Percentiles rank a stretch among this genome's conserved stretches.
Conservation (phyloP, 352 stramenopile genomes). For the Globisporangium yorkense region DNA sequence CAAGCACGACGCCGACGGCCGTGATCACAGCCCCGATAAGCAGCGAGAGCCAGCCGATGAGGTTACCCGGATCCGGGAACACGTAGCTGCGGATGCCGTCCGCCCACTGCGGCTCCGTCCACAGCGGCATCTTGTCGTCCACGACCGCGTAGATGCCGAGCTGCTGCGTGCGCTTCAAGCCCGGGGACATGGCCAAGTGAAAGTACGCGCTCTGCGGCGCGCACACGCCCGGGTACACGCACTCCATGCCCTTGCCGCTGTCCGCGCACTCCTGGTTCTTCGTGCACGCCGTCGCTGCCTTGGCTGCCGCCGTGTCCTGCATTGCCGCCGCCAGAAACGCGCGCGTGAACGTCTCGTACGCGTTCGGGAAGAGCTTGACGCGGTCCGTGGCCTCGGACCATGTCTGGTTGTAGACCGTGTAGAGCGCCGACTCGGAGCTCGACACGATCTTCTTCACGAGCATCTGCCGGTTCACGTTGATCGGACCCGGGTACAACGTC, state of each 20-base stretch:
- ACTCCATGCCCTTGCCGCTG: constrained; percentile 54
- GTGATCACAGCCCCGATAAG: constrained; percentile 41
- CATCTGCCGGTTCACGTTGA: constrained; percentile 42
- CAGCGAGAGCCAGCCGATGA: constrained; percentile 71
- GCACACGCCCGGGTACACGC: constrained; percentile 73
- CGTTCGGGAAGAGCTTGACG: constrained; percentile 71
- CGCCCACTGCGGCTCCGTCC: constrained; percentile 68
- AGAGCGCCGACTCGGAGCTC: constrained; percentile 22
- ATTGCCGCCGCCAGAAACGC: constrained; percentile 62
- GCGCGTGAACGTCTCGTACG: constrained; percentile 75
- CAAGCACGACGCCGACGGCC: constrained; percentile 27
- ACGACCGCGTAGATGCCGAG: constrained; percentile 50
- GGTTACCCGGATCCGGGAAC: constrained; percentile 68
- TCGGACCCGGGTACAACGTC: constrained; percentile 51
- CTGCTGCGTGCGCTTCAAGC: constrained; percentile 41
- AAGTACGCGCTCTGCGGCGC: constrained; percentile 51
- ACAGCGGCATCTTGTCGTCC: constrained; percentile 67
- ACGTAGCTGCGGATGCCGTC: constrained; percentile 66
- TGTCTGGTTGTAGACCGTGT: constrained; percentile 41
- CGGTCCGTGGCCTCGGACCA: constrained; percentile 52
- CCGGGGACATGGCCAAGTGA: constrained; percentile 73
- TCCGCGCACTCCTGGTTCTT: constrained; percentile 49
- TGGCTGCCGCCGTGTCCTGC: constrained; percentile 29
- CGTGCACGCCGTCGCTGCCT: constrained; percentile 31
- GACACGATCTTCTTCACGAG: constrained; percentile 27